Percentiles rank a stretch among this genome's conserved stretches.
Evolutionary conservation across 768 basidiomycete genomes (phyloP).

Genomic region (Clavaria fumosa): DNA sequence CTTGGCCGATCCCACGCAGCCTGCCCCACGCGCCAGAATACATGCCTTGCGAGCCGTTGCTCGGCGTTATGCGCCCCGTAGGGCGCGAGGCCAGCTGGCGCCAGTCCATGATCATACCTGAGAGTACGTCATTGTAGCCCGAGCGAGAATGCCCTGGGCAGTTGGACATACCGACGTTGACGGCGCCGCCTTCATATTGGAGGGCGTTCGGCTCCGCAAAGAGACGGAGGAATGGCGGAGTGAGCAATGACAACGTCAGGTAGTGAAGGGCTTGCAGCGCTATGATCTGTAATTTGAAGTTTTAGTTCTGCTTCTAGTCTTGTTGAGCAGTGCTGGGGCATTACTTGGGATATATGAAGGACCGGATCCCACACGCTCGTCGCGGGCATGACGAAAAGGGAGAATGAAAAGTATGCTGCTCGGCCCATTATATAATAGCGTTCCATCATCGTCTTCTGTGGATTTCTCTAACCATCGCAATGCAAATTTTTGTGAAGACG

Average conservation of each 20-base stretch:
- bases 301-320: no score
- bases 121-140: not conserved
- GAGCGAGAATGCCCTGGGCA: no score
- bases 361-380: no score
- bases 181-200: slow-evolving; percentile 59
- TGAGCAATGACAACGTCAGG: slow-evolving; percentile 66
- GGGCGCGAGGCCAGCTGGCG: slow-evolving; percentile 81
- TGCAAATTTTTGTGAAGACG: slow-evolving; percentile 9
- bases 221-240: slow-evolving; percentile 61
- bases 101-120: slow-evolving; percentile 96
- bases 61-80: slow-evolving; percentile 58
- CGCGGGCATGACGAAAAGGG: no score
- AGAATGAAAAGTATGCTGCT: no score
- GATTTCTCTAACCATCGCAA: not conserved
- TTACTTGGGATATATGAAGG: no score
- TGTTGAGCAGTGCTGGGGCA: no score
- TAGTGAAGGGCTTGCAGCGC: slow-evolving; percentile 91
- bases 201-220: slow-evolving; percentile 64
- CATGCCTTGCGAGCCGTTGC: slow-evolving; percentile 45
- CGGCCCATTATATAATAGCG: no score
- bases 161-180: slow-evolving; percentile 44
- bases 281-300: slow-evolving; percentile 78
- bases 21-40: slow-evolving; percentile 69
- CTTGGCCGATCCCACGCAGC: slow-evolving; percentile 57
- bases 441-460: no score